phyloP scores from a whole-genome alignment of 2,329 filamentous ascomycete species.

The Talaromyces albobiverticillius region DNA sequence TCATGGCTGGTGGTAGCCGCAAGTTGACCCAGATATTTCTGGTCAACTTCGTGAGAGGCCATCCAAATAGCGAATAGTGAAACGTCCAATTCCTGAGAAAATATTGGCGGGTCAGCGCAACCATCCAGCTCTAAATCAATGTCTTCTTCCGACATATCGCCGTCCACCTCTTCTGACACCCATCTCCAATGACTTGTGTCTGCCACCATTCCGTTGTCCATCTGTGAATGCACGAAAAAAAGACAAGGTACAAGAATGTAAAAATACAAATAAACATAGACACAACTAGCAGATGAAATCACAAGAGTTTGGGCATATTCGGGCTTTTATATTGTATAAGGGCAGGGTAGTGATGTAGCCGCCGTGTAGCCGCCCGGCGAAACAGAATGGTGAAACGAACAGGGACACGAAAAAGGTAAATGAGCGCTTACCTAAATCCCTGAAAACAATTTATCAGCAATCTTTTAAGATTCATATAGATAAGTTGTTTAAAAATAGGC shows the following conservation, averaged over 20 bases:
- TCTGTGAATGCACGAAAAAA: not conserved
- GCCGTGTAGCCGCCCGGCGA: conserved; percentile 13
- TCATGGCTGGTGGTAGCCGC: conserved; percentile 74
- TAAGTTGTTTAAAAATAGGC: not conserved
- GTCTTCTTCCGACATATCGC: not conserved
- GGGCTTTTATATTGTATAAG: conserved; percentile 2
- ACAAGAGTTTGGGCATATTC: not conserved
- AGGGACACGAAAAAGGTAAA: conserved; percentile 15
- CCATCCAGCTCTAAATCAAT: not conserved
- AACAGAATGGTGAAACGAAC: conserved; percentile 16
- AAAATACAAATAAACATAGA: not conserved
- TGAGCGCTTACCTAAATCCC: conserved; percentile 25
- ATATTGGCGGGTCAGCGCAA: conserved; percentile 25
- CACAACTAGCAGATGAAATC: not conserved
- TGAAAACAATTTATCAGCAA: conserved; percentile 1
- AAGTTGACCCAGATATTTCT: conserved; percentile 90
- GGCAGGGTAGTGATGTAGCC: conserved; percentile 9
- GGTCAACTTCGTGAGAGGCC: conserved; percentile 96
- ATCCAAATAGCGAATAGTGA: conserved; percentile 54
- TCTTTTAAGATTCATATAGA: conserved; percentile 8
- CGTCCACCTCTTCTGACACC: not conserved
- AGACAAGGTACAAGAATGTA: not conserved
- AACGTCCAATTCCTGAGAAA: conserved; percentile 29
- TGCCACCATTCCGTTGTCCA: not conserved
- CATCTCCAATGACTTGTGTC: not conserved